phyloP scores from a whole-genome alignment of 1,284 basidiomycete species.

The Cryptococcus wingfieldii region DNA sequence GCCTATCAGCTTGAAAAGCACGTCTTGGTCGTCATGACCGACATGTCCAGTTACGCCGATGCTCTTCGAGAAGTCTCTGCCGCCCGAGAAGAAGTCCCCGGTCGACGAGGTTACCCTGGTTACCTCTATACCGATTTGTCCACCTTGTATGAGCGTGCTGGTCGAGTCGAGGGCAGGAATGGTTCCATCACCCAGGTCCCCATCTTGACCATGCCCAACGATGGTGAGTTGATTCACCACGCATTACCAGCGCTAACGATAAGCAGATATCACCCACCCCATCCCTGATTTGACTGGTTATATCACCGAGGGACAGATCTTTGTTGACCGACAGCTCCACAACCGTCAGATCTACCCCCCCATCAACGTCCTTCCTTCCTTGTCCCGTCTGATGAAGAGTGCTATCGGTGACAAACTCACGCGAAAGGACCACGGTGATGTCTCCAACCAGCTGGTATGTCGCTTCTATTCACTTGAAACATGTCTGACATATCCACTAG shows the following conservation, averaged over 20 bases:
- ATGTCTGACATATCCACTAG: conserved; percentile 49
- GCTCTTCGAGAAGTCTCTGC: conserved; percentile 98
- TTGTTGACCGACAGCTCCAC: conserved; percentile 73
- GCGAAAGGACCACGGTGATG: conserved; percentile 96
- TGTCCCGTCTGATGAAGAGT: conserved; percentile 99
- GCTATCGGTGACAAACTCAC: conserved; percentile 98
- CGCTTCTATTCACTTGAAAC: neutral
- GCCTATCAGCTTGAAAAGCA: conserved; percentile 99
- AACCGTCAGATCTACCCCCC: conserved; percentile 94
- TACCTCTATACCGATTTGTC: conserved; percentile 86
- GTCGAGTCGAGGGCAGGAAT: conserved; percentile 94
- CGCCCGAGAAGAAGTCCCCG: conserved; percentile 98
- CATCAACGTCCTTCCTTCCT: conserved; percentile 97
- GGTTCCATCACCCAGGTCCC: conserved; percentile 99
- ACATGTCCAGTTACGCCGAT: conserved; percentile 90
- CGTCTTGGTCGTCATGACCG: conserved; percentile 96
- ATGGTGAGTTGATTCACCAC: conserved; percentile 59
- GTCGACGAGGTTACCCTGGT: conserved; percentile 96
- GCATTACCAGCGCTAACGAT: conserved; percentile 6
- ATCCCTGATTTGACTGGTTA: conserved; percentile 99
- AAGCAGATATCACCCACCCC: conserved; percentile 93
- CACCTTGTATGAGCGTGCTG: conserved; percentile 98
- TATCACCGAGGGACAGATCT: conserved; percentile 98
- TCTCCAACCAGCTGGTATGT: conserved; percentile 89
- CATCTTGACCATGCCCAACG: conserved; percentile 99